Base-by-base conservation (phyloP, 2,329 filamentous ascomycete genomes). In the Claviceps pusilla region DNA sequence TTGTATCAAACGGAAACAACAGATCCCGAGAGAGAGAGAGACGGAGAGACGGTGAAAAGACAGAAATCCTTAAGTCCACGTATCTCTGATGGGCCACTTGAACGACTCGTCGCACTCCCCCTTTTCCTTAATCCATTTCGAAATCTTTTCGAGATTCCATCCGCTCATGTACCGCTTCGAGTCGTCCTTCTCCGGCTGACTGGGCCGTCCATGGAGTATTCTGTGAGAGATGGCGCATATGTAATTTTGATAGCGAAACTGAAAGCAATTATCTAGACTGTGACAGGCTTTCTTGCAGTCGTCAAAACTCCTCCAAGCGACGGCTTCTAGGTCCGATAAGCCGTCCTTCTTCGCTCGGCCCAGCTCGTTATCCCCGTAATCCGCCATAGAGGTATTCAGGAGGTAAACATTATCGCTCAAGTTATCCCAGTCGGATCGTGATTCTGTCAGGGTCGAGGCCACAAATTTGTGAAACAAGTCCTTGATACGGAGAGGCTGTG, bases 341-440 rank as follows among this genome's bases (percentile, higher is more conserved):
- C 65, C 57, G 9, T 65, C 58, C 24, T 64, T 63, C 57, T 68
- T 70, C 49, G 66, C 65, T 10, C 64, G 64, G 7, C 62, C 53
- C 16, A 63, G 50, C 57, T 69, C 60, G 61, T 62, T 63, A 4
- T 68, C 62, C 5, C 63, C 65, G 60, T 68, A 67, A 11, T 65
- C 28, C 12, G 53, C 60, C 0, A 61, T 55, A 1, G 63, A 59
- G 14, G 57, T 57, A 57, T 73, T 67, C 53, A 72, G 60, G 60
- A 76, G 76, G 51, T 65, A 64, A 14, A 65, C 63, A 41, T 75
- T 71, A n/a, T 76, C 69, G 48, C 72, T 71, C 9, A 71, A 58
- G 58, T 80, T 80, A 59, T 80, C 73, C 77, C 77, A 80, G 64
- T 78, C 69, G 14, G 71, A 65, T 55, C 72, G 71, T 9, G 61